phyloP scores from a whole-genome alignment of 352 stramenopile species.

The Globisporangium canariense region DNA sequence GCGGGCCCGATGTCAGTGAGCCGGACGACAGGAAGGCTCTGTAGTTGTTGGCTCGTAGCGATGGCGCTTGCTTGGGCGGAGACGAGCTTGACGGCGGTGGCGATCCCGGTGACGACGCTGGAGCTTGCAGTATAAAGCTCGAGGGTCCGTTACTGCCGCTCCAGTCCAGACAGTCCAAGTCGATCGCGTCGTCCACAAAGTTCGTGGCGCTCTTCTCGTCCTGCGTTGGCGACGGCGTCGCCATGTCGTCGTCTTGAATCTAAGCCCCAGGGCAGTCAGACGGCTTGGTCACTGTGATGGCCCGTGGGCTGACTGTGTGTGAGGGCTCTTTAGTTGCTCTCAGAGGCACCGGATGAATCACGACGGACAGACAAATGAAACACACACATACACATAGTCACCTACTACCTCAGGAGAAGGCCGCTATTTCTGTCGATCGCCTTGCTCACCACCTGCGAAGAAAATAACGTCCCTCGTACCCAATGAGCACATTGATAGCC shows the following conservation, averaged over 20 bases:
- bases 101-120: not conserved
- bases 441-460: not conserved
- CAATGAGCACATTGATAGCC: not conserved
- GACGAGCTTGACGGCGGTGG: not conserved
- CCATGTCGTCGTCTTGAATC: not conserved
- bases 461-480: not conserved
- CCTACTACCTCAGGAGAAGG: not conserved
- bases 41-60: slow-evolving; percentile 8
- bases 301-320: not conserved
- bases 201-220: slow-evolving; percentile 12
- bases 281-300: not conserved
- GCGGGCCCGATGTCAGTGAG: not conserved
- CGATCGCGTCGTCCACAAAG: slow-evolving; percentile 6
- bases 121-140: not conserved
- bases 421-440: not conserved
- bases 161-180: slow-evolving; percentile 8
- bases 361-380: not conserved
- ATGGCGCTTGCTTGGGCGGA: not conserved
- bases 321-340: not conserved
- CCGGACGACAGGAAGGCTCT: not conserved
- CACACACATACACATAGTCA: not conserved
- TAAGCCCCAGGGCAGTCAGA: not conserved
- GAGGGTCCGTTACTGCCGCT: not conserved
- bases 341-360: not conserved
- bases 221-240: slow-evolving; percentile 1